phyloP scores from a whole-genome alignment of 345 rosid genomes.

The Hypericum perforatum region DNA sequence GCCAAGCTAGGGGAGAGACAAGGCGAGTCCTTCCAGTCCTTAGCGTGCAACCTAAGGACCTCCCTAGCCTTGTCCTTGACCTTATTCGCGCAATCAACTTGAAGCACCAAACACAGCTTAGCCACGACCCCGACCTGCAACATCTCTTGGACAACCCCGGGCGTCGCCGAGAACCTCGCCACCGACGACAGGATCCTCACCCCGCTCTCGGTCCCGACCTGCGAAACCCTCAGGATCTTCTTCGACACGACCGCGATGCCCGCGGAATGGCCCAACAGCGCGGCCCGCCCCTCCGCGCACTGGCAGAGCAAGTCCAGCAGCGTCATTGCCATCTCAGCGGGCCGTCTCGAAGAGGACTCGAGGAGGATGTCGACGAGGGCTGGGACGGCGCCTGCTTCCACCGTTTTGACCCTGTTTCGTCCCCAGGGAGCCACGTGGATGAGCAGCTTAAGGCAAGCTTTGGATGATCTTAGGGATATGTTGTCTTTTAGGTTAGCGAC shows the following conservation, averaged over 20 bases:
- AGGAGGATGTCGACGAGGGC: constrained; percentile 35
- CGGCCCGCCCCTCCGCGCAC: constrained; percentile 36
- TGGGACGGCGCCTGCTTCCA: too few relatives aligned
- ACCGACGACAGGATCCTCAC: constrained; percentile 28
- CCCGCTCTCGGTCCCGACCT: constrained; percentile 29
- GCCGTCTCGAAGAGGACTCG: constrained; percentile 24
- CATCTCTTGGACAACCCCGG: constrained; percentile 34
- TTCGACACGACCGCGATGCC: constrained; percentile 34
- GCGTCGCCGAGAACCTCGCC: constrained; percentile 26
- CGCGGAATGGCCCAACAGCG: constrained; percentile 25
- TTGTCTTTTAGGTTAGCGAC: too few relatives aligned
- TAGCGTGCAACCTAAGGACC: constrained; percentile 30
- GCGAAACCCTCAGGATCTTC: constrained; percentile 38
- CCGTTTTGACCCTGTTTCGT: too few relatives aligned
- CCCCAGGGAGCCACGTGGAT: too few relatives aligned
- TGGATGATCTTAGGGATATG: too few relatives aligned
- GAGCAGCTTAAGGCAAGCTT: too few relatives aligned
- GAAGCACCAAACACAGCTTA: constrained; percentile 34
- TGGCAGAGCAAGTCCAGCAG: constrained; percentile 33
- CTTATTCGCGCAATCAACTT: constrained; percentile 22
- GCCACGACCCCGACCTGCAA: constrained; percentile 29
- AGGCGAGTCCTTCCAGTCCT: constrained; percentile 35
- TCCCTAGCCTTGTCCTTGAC: constrained; percentile 35
- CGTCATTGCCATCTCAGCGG: constrained; percentile 30
- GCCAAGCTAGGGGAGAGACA: constrained; percentile 27